A percentile compares a stretch with the other conserved stretches of the same genome.
These are phyloP conservation scores for Diophrys sp. DNA, from an alignment of 73 alveolate species.

Conservation along the genomic window DNA sequence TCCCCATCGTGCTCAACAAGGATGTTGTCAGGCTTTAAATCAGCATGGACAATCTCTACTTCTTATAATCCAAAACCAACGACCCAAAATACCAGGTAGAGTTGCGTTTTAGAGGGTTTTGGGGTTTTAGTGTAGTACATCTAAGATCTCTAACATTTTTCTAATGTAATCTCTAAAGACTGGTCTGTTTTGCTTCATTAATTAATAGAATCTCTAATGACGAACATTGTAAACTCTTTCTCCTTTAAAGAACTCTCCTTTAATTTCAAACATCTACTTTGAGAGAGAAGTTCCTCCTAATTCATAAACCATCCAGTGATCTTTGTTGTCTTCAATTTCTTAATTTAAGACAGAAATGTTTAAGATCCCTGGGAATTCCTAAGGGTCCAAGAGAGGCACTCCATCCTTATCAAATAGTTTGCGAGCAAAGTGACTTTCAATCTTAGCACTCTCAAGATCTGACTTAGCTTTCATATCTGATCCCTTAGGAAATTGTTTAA, in stretches of 20 bases:
- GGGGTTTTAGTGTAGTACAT: slow-evolving; percentile 31
- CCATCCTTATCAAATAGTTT: slow-evolving; percentile 19
- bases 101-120: too few relatives aligned
- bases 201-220: slow-evolving; percentile 44
- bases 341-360: slow-evolving; percentile 34
- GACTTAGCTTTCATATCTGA: slow-evolving; percentile 24
- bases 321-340: slow-evolving; percentile 52
- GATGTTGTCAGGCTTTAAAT: slow-evolving; percentile 76
- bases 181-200: slow-evolving; percentile 18
- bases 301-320: slow-evolving; percentile 62
- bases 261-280: slow-evolving; percentile 59
- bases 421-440: slow-evolving; percentile 6
- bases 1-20: slow-evolving; percentile 13
- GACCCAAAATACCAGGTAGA: too few relatives aligned
- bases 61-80: too few relatives aligned
- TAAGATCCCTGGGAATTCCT: slow-evolving; percentile 38
- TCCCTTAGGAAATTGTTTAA: slow-evolving; percentile 63
- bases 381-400: slow-evolving; percentile 7
- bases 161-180: slow-evolving; percentile 43
- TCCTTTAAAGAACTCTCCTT: slow-evolving; percentile 77
- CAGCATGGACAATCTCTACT: slow-evolving; percentile 67
- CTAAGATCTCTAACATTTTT: slow-evolving; percentile 45
- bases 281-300: slow-evolving; percentile 66
- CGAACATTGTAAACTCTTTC: slow-evolving; percentile 63
- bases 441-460: slow-evolving; percentile 29